A percentile compares a stretch with the other conserved stretches of the same genome.
These are phyloP conservation scores for Nakaseomyces glabratus DNA, from an alignment of 1,139 yeast species.

Conservation along the genomic window DNA sequence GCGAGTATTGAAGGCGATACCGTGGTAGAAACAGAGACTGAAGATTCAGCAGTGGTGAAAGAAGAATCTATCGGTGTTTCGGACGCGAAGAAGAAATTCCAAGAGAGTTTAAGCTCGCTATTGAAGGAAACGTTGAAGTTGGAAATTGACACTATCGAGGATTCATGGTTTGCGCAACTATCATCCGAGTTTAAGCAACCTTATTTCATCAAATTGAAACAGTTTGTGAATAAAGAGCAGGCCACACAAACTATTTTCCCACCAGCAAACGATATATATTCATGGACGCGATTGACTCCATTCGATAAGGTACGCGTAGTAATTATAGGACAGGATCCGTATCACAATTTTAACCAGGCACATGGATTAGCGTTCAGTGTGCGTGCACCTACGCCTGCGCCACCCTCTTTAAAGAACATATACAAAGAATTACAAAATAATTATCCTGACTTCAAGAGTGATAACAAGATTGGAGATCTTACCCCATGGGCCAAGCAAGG, in stretches of 20 bases:
- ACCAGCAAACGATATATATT: conserved; percentile 65
- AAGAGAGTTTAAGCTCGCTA: conserved; percentile 43
- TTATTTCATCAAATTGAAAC: conserved; percentile 66
- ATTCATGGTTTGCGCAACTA: conserved; percentile 67
- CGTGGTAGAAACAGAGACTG: not conserved
- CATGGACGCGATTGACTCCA: conserved; percentile 89
- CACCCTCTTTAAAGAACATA: conserved; percentile 85
- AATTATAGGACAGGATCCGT: conserved; percentile 93
- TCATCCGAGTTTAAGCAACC: conserved; percentile 73
- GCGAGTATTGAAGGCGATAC: conserved; percentile 1
- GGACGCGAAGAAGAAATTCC: conserved; percentile 36
- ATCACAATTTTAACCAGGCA: conserved; percentile 86
- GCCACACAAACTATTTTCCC: conserved; percentile 50
- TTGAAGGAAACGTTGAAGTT: conserved; percentile 48
- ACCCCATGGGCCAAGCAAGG: conserved; percentile 86
- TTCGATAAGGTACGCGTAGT: conserved; percentile 64
- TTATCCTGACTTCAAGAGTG: conserved; percentile 55
- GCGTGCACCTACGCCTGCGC: conserved; percentile 70
- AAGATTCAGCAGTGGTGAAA: not conserved
- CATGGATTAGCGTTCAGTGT: conserved; percentile 96
- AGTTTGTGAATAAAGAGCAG: conserved; percentile 22
- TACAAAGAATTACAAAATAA: conserved; percentile 65
- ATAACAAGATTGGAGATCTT: conserved; percentile 49
- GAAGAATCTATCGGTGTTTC: not conserved
- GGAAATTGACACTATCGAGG: conserved; percentile 64